Evolutionary conservation across 768 basidiomycete genomes (phyloP).

Genomic region (Candolleomyces aberdarensis): DNA sequence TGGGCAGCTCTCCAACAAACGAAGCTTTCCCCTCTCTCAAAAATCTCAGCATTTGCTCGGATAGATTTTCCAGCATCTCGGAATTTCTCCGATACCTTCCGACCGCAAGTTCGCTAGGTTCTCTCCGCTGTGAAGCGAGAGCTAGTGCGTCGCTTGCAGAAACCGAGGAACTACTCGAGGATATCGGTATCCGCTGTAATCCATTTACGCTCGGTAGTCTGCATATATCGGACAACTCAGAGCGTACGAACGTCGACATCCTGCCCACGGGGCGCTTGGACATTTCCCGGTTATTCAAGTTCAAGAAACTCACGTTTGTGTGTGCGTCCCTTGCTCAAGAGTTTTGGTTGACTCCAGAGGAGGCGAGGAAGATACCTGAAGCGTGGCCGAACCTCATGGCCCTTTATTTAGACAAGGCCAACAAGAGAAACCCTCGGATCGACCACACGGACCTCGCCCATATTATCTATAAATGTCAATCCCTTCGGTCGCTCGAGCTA

Average conservation of each 20-base stretch:
- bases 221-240: not conserved
- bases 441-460: not conserved
- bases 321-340: not conserved
- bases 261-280: not conserved
- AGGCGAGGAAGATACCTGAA: not conserved
- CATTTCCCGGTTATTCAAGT: not conserved
- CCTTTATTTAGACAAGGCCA: not conserved
- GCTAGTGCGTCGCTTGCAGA: too few species aligned
- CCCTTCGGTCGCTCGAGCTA: not conserved
- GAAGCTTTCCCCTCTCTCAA: too few species aligned
- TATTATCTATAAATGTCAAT: not conserved
- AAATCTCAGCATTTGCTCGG: too few species aligned
- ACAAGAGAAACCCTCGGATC: not conserved
- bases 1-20: too few species aligned
- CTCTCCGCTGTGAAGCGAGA: too few species aligned
- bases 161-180: too few species aligned
- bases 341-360: not conserved
- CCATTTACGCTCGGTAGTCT: not conserved
- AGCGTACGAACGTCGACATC: not conserved
- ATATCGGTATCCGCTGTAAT: too few species aligned
- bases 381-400: not conserved
- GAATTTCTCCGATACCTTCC: too few species aligned
- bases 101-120: too few species aligned
- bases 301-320: not conserved
- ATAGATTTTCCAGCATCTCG: too few species aligned